Evolutionary conservation across 2,329 filamentous ascomycete genomes (phyloP).

Genomic region (Colletotrichum melonis): DNA sequence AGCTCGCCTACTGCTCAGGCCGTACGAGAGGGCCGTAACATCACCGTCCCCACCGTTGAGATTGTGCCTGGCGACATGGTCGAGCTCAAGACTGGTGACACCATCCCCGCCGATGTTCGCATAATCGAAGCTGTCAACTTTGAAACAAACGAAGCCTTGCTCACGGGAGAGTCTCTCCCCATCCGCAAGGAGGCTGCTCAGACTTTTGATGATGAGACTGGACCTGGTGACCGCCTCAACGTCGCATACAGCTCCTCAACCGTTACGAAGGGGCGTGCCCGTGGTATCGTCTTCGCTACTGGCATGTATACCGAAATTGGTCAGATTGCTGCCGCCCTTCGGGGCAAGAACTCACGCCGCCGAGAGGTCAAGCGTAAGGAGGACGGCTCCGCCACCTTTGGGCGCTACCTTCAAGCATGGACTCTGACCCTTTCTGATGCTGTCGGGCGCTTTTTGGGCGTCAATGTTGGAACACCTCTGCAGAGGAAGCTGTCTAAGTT

Average conservation of each 20-base stretch:
- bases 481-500: slow-evolving; percentile 78
- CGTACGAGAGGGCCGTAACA: slow-evolving; percentile 53
- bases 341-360: slow-evolving; percentile 47
- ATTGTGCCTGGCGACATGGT: slow-evolving; percentile 70
- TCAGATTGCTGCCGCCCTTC: slow-evolving; percentile 64
- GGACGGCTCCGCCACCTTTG: slow-evolving; percentile 48
- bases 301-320: slow-evolving; percentile 73
- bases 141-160: slow-evolving; percentile 74
- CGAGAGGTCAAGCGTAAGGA: slow-evolving; percentile 55
- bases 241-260: slow-evolving; percentile 72
- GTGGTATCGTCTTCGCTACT: slow-evolving; percentile 70
- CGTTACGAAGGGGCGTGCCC: slow-evolving; percentile 70
- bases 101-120: slow-evolving; percentile 70
- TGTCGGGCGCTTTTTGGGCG: slow-evolving; percentile 59
- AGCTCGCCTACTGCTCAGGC: slow-evolving; percentile 57
- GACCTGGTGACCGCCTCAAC: slow-evolving; percentile 69
- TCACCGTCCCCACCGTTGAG: slow-evolving; percentile 51
- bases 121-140: slow-evolving; percentile 71
- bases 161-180: slow-evolving; percentile 73
- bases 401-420: slow-evolving; percentile 49
- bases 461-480: slow-evolving; percentile 72
- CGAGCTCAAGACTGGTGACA: slow-evolving; percentile 66
- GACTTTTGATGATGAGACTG: slow-evolving; percentile 54
- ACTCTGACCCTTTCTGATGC: slow-evolving; percentile 49
- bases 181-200: slow-evolving; percentile 63